phyloP scores from a whole-genome alignment of 116 monocot species.

The Phalaenopsis hybrid region DNA sequence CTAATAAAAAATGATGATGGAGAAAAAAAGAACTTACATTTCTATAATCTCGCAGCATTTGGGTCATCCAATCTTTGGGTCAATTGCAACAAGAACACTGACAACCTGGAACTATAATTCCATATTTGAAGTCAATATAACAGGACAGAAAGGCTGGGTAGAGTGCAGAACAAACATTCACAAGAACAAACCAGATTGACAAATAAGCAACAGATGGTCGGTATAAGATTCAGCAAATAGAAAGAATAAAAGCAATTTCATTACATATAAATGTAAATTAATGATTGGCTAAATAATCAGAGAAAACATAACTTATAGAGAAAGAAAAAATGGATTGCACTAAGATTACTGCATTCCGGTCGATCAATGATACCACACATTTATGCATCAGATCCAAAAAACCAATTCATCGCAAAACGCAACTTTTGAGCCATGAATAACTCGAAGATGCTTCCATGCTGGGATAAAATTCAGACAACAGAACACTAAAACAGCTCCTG shows the following conservation, averaged over 20 bases:
- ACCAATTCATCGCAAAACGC: no score
- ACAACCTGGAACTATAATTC: neutral
- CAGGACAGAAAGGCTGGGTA: neutral
- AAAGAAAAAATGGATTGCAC: no score
- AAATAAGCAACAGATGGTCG: neutral
- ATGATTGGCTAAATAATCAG: no score
- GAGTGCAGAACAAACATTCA: neutral
- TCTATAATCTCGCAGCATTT: slow-evolving; percentile 5
- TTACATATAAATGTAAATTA: no score
- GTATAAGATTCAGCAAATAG: neutral
- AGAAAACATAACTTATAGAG: no score
- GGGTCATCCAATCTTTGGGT: neutral
- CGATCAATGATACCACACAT: no score
- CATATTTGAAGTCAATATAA: neutral
- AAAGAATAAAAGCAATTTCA: neutral
- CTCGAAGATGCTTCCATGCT: no score
- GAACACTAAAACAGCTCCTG: no score
- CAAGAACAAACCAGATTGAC: neutral
- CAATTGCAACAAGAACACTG: slow-evolving; percentile 2
- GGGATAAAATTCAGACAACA: no score
- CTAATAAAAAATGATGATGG: neutral
- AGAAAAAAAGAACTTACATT: slow-evolving; percentile 6
- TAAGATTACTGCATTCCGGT: no score
- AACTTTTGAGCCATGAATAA: no score
- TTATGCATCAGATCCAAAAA: no score